Conservation (phyloP, 2,329 filamentous ascomycete species). For the Ophioceras dolichostomum region DNA sequence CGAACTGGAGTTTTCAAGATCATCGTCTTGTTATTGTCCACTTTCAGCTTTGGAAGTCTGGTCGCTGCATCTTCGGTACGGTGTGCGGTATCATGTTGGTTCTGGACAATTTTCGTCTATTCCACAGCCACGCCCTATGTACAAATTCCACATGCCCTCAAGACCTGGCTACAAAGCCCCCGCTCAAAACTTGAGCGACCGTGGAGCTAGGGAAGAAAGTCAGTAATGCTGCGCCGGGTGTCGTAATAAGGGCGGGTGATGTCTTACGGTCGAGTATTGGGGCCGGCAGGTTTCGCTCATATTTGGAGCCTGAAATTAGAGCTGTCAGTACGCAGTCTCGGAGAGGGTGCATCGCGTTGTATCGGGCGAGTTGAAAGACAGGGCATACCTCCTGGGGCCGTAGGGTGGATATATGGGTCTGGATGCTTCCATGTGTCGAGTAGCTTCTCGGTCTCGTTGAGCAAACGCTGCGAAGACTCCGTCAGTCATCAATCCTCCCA, state of each 20-base stretch:
- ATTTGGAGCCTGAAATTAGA: conserved; percentile 95
- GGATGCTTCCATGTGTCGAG: conserved; percentile 95
- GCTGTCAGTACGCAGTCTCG: no score
- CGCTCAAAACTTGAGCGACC: conserved; percentile 32
- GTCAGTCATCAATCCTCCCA: no score
- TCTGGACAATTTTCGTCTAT: no score
- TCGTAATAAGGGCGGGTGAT: not conserved
- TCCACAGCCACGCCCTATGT: conserved; percentile 5
- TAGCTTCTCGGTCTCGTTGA: conserved; percentile 79
- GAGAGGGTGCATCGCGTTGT: no score
- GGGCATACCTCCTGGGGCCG: conserved; percentile 85
- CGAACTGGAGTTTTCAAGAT: no score
- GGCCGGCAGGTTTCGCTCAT: conserved; percentile 79
- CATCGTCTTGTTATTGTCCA: no score
- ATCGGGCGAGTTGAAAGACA: no score
- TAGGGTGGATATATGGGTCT: conserved; percentile 81
- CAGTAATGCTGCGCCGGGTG: conserved; percentile 4
- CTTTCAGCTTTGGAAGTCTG: no score
- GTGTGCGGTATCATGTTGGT: not conserved
- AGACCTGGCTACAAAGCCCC: no score
- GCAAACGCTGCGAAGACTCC: conserved; percentile 73
- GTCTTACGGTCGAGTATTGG: conserved; percentile 71
- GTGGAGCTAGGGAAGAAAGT: conserved; percentile 29
- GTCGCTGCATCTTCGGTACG: no score
- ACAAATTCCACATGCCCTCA: not conserved